Conservation (phyloP, 2,329 filamentous ascomycete species). For the Fusarium sp. region DNA sequence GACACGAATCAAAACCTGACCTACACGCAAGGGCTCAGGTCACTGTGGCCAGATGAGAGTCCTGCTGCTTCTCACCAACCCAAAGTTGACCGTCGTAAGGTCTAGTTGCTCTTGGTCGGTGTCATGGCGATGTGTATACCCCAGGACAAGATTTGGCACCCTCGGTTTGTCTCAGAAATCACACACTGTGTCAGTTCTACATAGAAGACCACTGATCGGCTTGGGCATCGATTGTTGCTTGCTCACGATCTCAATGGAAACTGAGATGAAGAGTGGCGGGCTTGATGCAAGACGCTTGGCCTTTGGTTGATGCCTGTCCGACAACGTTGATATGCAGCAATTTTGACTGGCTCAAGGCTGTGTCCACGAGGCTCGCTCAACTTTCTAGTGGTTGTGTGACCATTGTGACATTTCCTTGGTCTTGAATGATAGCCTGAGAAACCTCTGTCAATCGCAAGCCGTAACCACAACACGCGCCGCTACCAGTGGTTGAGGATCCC, state of each 20-base stretch:
- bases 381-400: neutral
- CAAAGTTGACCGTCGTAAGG: neutral
- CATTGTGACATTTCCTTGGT: neutral
- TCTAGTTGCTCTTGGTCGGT: neutral
- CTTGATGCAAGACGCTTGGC: neutral
- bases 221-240: neutral
- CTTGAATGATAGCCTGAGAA: constrained; percentile 2
- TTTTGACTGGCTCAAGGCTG: constrained; percentile 20
- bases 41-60: neutral
- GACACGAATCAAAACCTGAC: neutral
- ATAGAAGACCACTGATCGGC: neutral
- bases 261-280: neutral
- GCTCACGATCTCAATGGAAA: neutral
- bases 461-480: constrained; percentile 27
- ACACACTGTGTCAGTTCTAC: neutral
- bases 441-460: constrained; percentile 36
- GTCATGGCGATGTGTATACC: neutral
- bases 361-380: constrained; percentile 1
- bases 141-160: neutral
- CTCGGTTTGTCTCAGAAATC: neutral
- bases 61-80: neutral
- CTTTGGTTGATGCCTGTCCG: neutral
- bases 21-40: neutral
- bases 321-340: constrained; percentile 21
- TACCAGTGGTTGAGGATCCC: constrained; percentile 25